Percentiles rank a stretch among this genome's conserved stretches.
Evolutionary conservation across 164 flowering plant species (phyloP).

Genomic region (Pachysandra terminalis): DNA sequence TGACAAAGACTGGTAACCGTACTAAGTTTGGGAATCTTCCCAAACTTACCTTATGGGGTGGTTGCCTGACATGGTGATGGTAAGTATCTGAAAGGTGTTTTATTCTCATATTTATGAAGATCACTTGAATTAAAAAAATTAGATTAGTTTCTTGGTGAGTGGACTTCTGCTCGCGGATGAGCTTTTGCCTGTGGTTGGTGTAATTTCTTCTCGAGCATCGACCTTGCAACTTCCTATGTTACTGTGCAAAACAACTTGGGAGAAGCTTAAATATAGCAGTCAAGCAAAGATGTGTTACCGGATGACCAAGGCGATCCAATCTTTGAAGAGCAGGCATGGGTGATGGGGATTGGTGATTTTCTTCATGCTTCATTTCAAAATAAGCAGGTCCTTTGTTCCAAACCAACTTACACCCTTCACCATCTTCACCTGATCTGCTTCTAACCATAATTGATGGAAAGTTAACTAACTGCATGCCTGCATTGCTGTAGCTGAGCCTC

Average conservation of each 20-base stretch:
- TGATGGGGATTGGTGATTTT: conserved; percentile 17
- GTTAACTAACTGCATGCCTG: too few relatives aligned
- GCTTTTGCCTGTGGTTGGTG: background rate
- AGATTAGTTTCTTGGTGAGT: too few relatives aligned
- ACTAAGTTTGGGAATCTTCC: too few relatives aligned
- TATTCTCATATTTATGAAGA: too few relatives aligned
- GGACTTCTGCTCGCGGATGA: background rate
- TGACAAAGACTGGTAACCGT: background rate
- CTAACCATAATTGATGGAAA: too few relatives aligned
- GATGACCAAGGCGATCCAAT: conserved; percentile 56
- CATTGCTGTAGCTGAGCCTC: too few relatives aligned
- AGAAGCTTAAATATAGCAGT: background rate
- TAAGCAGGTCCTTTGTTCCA: background rate
- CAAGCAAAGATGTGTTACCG: conserved; percentile 29
- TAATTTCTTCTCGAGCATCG: background rate
- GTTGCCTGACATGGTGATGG: too few relatives aligned
- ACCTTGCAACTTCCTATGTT: background rate
- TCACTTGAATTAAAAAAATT: too few relatives aligned
- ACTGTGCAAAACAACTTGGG: background rate
- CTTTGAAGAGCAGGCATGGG: conserved; percentile 38
- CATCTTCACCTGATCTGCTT: background rate
- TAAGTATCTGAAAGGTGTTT: too few relatives aligned
- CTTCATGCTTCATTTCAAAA: conserved; percentile 18
- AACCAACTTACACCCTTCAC: background rate
- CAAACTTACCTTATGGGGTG: too few relatives aligned